Evolutionary conservation across 257 asterid species (phyloP), one percentile per base, ranked within the genome.

Genomic region (Solanum infundibuliforme): DNA sequence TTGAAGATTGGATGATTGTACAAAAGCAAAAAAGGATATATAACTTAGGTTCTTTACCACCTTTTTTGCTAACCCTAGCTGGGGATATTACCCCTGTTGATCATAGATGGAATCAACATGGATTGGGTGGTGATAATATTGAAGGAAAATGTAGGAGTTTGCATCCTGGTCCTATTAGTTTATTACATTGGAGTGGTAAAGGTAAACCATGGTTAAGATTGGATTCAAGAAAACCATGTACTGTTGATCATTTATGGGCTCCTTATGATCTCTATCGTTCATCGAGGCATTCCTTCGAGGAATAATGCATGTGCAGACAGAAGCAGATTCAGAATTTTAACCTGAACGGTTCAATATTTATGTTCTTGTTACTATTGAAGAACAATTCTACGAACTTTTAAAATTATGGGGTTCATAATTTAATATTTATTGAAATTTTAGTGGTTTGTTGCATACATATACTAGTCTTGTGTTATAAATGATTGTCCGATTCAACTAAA

Each of bases 111-210:
- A 92, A 92, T 23, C 93, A 90, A 58, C 94, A 92, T 16, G 93
- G 94, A 36, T 83, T 92, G 43, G 94, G 93, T 2, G 94, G 94
- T 66, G 92, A 92, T 85, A 92, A 92, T 25, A 5, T 75, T 75
- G 86, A 88, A 75, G 90, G 90, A 21, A 88, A 88, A 62, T 75
- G 86, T 39, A 85, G 88, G 48, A 88, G 43, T 12, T 43, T 88
- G 69, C 94, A 92, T 38, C 94, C 92, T 25, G 94, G 93, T 0
- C 91, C 93, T 2, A 88, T 92, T 39, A 92, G 93, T 20, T 46
- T 92, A 0, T 86, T 92, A n/a, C 94, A 92, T 83, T 92, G 94
- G 94, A 92, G 94, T 89, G 94, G 94, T 32, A 92, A 92, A 5
- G 94, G 92, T 18, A 92, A 92, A 82, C 94, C 93, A 18, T 92